Conservation (phyloP, 129 eudicot species). For the Apium graveolens region DNA sequence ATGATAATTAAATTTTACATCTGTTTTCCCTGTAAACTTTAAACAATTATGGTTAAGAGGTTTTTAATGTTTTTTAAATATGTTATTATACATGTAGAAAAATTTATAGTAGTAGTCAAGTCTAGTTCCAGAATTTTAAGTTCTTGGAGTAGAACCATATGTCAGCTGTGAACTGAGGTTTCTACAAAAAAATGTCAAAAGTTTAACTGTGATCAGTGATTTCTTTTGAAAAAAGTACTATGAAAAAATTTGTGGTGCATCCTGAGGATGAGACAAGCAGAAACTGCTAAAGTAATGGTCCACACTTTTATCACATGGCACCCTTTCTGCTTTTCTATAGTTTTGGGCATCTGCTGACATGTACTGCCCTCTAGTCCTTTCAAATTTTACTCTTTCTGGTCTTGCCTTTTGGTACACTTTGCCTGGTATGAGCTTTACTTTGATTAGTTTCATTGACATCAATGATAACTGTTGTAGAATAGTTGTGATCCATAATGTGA, state of each 20-base stretch:
- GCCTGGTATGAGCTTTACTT: constrained; percentile 9
- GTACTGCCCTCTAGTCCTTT: not conserved
- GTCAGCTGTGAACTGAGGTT: not conserved
- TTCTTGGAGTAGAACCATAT: not conserved
- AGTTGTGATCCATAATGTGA: no score
- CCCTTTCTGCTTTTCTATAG: constrained; percentile 1
- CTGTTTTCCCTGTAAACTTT: not conserved
- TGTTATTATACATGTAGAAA: not conserved
- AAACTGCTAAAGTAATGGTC: constrained; percentile 9
- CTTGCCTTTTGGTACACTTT: not conserved
- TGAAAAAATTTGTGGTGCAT: not conserved
- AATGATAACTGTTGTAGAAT: not conserved
- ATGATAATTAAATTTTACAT: not conserved
- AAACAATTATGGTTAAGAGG: not conserved
- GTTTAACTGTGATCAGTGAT: not conserved
- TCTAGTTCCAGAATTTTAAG: not conserved
- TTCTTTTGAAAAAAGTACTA: not conserved
- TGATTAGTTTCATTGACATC: not conserved
- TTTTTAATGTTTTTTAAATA: not conserved
- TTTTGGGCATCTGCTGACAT: constrained; percentile 9
- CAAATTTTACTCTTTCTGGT: not conserved
- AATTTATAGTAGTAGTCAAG: not conserved
- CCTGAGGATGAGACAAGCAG: constrained; percentile 1
- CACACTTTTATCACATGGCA: constrained; percentile 9
- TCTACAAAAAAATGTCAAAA: not conserved